Base-by-base conservation (phyloP, 176 grass and related monocot genomes). In the Bolboschoenus planiculmis region DNA sequence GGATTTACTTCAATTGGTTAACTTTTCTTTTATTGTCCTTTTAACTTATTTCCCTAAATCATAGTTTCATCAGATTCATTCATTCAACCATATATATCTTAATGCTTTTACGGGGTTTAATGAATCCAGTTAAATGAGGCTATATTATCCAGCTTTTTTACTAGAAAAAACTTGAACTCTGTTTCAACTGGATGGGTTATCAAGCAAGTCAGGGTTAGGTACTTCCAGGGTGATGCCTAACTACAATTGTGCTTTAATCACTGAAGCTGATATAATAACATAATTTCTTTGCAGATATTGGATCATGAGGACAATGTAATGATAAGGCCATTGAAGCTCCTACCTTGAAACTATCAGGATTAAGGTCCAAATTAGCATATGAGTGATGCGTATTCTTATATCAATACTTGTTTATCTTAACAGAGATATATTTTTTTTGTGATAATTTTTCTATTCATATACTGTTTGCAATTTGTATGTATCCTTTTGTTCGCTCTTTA, bases 281-380 rank as follows among this genome's bases (percentile, higher is more conserved):
- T 1, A 36, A 83, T 48, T 42, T 18, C 23, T 20, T 74, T 78
- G 67, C 86, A 93, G 89, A 93, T 93, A 68, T 72, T 93, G 36
- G 91, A 93, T 26, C 91, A 93, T 20, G 91, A 93, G 73, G 91
- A 93, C 82, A 91, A 93, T 34, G 91, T 43, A 36, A 93, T 93
- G 91, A 91, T 89, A n/a, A 81, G 89, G 21, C 89, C 91, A 0
- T 30, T 93, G 57, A 85, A 85, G 24, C 81, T 93, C 13, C 59
- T 71, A 37, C 3, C 46, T 20, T 86, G 77, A 86, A 63, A 47
- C 42, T 73, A 26, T 44, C 36, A 0, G 3, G n/a, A 44, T 27
- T 27, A 26, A 11, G 9, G 68, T 73, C 10, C 11, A 73, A 73
- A 72, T 10, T 24, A 71, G 9, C 39, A 46, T 34, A 1, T 47